Evolutionary conservation across 177 flowering plant genomes (phyloP).

Genomic region (Vitis hybrid): DNA sequence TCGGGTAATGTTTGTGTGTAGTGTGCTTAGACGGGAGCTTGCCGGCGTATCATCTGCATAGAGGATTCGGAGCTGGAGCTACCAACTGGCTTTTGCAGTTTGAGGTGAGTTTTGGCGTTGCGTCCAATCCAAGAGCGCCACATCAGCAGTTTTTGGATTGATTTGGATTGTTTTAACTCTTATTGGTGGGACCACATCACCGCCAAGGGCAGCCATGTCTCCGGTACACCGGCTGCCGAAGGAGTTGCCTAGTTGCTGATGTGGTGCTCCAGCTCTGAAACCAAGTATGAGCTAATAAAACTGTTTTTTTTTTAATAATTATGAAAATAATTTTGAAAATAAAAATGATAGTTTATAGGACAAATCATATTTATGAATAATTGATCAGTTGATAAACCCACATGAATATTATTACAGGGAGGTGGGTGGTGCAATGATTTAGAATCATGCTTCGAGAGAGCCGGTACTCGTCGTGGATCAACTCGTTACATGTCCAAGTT

Average conservation of each 20-base stretch:
- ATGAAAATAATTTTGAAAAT: too few species aligned
- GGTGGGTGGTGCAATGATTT: constrained; percentile 97
- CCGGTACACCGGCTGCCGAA: too few species aligned
- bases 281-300: background rate
- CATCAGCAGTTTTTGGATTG: background rate
- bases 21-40: constrained; percentile 94
- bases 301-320: background rate
- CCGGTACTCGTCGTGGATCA: constrained; percentile 68
- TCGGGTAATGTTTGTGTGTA: constrained; percentile 3
- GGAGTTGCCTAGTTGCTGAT: too few species aligned
- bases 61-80: constrained; percentile 80
- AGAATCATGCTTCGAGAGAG: constrained; percentile 66
- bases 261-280: background rate
- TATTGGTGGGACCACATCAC: too few species aligned
- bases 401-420: constrained; percentile 45
- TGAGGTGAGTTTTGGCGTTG: constrained; percentile 54
- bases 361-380: too few species aligned
- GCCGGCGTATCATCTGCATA: constrained; percentile 86
- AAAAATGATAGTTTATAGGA: too few species aligned
- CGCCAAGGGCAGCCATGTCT: too few species aligned
- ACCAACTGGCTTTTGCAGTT: constrained; percentile 90
- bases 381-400: too few species aligned
- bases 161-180: too few species aligned
- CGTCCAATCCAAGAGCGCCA: background rate
- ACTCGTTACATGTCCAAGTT: constrained; percentile 61